These are phyloP conservation scores for Fusarium pilosicola DNA, from an alignment of 2,329 filamentous ascomycete species.

Conservation along the genomic window DNA sequence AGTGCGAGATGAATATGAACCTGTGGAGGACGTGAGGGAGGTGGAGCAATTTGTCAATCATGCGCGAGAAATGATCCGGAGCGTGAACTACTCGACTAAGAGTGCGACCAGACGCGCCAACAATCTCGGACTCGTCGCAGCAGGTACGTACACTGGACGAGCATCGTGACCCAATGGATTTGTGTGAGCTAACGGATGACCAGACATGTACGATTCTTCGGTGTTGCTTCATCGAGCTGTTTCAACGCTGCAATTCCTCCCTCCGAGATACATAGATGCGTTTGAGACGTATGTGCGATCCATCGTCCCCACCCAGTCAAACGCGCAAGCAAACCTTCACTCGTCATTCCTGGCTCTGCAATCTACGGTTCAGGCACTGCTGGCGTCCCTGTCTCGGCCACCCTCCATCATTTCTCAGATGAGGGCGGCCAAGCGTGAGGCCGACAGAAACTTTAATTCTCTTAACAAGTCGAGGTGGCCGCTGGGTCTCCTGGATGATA, in stretches of 20 bases:
- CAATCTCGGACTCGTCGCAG: conserved; percentile 71
- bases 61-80: conserved; percentile 87
- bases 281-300: conserved; percentile 77
- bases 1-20: conserved; percentile 88
- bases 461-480: conserved; percentile 83
- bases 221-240: conserved; percentile 63
- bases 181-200: conserved; percentile 42
- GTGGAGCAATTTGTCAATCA: conserved; percentile 94
- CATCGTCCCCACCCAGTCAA: conserved; percentile 74
- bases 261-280: conserved; percentile 72
- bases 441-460: conserved; percentile 81
- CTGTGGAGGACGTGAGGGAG: conserved; percentile 83
- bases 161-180: conserved; percentile 10
- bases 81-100: conserved; percentile 84
- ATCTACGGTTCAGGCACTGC: conserved; percentile 82
- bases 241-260: conserved; percentile 72
- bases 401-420: conserved; percentile 82
- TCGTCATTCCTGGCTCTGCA: conserved; percentile 82
- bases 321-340: conserved; percentile 78
- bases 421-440: conserved; percentile 75
- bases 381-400: conserved; percentile 82
- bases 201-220: conserved; percentile 76
- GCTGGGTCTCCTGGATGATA: conserved; percentile 85
- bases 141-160: conserved; percentile 57
- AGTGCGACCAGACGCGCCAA: conserved; percentile 84